phyloP scores from a whole-genome alignment of 202 grass and related monocot genomes.

The Schoenoplectus tabernaemontani region DNA sequence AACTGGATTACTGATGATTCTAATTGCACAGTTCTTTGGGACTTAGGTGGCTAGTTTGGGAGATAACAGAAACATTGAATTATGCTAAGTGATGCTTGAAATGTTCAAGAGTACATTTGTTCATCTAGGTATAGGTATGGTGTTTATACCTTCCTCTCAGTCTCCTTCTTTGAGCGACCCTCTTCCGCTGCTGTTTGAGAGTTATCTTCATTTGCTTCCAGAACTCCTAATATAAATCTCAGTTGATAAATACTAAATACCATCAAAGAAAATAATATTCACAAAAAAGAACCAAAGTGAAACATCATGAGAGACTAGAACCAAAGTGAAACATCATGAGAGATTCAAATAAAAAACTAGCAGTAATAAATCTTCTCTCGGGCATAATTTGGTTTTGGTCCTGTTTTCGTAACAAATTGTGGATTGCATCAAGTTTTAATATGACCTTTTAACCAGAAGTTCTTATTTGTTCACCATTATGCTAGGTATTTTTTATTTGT shows the following conservation, averaged over 20 bases:
- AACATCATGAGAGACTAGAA: no score
- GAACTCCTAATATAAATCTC: slow-evolving; percentile 25
- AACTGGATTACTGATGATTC: neutral
- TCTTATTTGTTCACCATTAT: neutral
- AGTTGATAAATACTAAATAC: neutral
- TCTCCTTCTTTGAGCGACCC: slow-evolving; percentile 52
- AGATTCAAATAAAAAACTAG: neutral
- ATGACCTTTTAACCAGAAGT: neutral
- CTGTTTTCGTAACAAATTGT: neutral
- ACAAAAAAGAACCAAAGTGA: neutral
- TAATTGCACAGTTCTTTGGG: neutral
- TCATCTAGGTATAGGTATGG: neutral
- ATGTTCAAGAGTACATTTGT: neutral
- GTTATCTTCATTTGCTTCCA: slow-evolving; percentile 18
- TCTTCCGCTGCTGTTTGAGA: slow-evolving; percentile 33
- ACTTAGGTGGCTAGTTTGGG: neutral
- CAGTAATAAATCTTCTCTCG: neutral
- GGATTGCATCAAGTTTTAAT: neutral
- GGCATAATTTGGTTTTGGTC: neutral
- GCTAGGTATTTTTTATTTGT: neutral
- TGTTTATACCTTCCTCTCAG: slow-evolving; percentile 51
- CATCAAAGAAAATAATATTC: neutral
- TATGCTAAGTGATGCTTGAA: neutral
- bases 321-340: neutral
- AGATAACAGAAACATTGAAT: neutral